Conservation (phyloP, 2,329 filamentous ascomycete species). For the Microdochium nivale region DNA sequence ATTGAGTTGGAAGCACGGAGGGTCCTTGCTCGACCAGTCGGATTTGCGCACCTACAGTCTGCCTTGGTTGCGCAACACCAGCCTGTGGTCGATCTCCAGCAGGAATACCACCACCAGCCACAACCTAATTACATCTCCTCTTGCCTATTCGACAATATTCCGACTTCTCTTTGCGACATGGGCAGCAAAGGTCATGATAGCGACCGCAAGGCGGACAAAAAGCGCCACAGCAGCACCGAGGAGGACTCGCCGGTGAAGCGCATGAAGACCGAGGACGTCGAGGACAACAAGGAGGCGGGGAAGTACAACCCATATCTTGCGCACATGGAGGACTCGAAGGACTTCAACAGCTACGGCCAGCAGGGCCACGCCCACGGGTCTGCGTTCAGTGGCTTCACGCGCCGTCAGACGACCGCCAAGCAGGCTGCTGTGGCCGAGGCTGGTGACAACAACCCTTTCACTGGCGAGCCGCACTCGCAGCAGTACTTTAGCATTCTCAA, state of each 20-base stretch:
- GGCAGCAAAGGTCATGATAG: background rate
- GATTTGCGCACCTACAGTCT: no score
- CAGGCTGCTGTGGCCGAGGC: slow-evolving; percentile 71
- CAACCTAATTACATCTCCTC: slow-evolving; percentile 1
- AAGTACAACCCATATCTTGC: slow-evolving; percentile 79
- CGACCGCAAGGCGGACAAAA: slow-evolving; percentile 11
- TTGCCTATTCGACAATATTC: background rate
- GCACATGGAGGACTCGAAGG: slow-evolving; percentile 63
- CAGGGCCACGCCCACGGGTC: slow-evolving; percentile 22
- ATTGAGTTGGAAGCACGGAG: background rate
- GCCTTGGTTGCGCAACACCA: no score
- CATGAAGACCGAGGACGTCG: slow-evolving; percentile 12
- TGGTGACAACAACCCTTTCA: slow-evolving; percentile 79
- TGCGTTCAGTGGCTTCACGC: slow-evolving; percentile 58
- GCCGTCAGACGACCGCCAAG: slow-evolving; percentile 71
- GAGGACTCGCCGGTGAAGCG: slow-evolving; percentile 15
- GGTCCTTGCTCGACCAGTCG: background rate
- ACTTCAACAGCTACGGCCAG: slow-evolving; percentile 22
- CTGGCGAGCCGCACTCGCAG: slow-evolving; percentile 62
- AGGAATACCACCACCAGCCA: no score
- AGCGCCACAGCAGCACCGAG: slow-evolving; percentile 15
- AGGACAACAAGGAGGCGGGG: slow-evolving; percentile 18
- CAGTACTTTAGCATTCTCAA: slow-evolving; percentile 88
- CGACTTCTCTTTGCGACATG: background rate
- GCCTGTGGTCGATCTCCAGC: no score